phyloP scores from a whole-genome alignment of 768 basidiomycete species.

The Boletus fagicola region DNA sequence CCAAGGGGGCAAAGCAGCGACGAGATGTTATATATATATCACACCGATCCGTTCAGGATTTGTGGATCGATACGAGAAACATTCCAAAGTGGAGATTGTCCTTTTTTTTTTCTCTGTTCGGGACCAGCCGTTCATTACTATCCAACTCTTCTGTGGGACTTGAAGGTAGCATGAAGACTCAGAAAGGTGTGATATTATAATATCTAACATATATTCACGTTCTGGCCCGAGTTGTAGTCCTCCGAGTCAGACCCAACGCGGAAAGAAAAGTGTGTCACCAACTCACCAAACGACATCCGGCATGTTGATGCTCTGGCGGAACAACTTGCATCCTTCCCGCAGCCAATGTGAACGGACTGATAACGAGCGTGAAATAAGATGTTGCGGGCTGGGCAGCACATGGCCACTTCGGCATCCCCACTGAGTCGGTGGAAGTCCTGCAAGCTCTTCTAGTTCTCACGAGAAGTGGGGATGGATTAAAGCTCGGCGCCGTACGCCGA shows the following conservation, averaged over 20 bases:
- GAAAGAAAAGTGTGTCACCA: not conserved
- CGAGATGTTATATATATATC: not conserved
- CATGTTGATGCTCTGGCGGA: not conserved
- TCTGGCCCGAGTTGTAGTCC: not conserved
- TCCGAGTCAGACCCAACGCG: not conserved
- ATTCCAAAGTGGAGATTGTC: too few species aligned
- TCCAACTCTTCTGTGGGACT: too few species aligned
- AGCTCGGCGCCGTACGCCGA: not conserved
- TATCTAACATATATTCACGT: not conserved
- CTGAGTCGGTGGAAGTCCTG: not conserved
- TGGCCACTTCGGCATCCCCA: not conserved
- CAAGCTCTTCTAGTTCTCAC: not conserved
- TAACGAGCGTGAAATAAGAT: not conserved
- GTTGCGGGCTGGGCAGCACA: not conserved
- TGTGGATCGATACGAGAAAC: not conserved
- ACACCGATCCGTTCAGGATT: not conserved
- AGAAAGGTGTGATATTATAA: not conserved
- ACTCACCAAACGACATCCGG: not conserved
- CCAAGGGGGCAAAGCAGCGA: not conserved
- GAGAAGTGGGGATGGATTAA: not conserved
- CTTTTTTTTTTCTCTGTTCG: not conserved
- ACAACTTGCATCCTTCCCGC: not conserved
- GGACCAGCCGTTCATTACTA: too few species aligned
- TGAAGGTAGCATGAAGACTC: not conserved
- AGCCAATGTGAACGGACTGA: not conserved